These are phyloP conservation scores for Candida sanyaensis DNA, from an alignment of 1,139 yeast species.

Conservation along the genomic window DNA sequence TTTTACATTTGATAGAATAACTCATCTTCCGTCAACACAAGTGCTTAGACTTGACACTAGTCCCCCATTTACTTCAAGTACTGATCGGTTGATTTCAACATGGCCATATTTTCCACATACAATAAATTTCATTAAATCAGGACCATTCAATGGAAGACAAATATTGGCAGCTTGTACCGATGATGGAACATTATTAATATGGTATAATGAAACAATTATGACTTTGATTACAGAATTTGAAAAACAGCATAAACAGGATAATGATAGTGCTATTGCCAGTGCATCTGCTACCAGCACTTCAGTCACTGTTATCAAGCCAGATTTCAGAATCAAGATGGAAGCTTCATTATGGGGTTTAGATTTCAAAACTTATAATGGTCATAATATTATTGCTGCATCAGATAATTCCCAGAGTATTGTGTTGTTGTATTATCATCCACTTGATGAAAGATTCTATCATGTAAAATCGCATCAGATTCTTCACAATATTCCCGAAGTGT, in stretches of 20 bases:
- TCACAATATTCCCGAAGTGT: slow-evolving; percentile 63
- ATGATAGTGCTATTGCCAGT: slow-evolving; percentile 13
- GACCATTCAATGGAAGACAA: slow-evolving; percentile 29
- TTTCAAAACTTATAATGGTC: slow-evolving; percentile 25
- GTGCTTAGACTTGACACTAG: slow-evolving; percentile 38
- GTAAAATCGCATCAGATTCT: slow-evolving; percentile 43
- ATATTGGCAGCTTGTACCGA: slow-evolving; percentile 54
- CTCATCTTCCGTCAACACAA: slow-evolving; percentile 28
- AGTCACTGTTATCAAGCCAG: slow-evolving; percentile 25
- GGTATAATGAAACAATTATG: slow-evolving; percentile 33
- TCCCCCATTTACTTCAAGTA: slow-evolving; percentile 38
- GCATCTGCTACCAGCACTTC: slow-evolving; percentile 5
- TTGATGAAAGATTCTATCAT: slow-evolving; percentile 31
- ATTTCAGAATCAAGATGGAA: slow-evolving; percentile 36
- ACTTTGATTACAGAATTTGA: slow-evolving; percentile 18
- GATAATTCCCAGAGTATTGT: slow-evolving; percentile 58
- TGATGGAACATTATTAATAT: slow-evolving; percentile 55
- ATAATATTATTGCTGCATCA: slow-evolving; percentile 49
- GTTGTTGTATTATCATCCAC: slow-evolving; percentile 35
- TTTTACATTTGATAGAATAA: slow-evolving; percentile 26
- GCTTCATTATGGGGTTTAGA: slow-evolving; percentile 71
- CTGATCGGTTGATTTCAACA: slow-evolving; percentile 43
- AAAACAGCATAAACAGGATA: neutral
- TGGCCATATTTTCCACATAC: slow-evolving; percentile 60
- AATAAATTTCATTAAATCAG: slow-evolving; percentile 45